Base-by-base conservation (phyloP, 1,284 basidiomycete genomes). In the Singerocomus inundabilis region DNA sequence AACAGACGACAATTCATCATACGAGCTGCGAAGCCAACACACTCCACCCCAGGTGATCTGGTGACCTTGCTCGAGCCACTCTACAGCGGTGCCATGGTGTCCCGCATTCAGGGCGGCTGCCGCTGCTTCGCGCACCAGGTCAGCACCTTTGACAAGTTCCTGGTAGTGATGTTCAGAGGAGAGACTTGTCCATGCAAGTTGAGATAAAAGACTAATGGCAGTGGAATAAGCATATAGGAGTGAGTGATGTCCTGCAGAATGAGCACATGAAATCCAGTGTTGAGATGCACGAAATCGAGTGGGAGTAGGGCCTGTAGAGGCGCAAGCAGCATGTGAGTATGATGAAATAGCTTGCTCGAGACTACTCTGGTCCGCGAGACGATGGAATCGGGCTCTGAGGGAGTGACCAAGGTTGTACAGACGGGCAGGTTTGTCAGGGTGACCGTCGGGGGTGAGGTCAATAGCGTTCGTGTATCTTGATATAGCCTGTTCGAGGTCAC, bases 61-160 rank as follows among this genome's bases (percentile, higher is more conserved):
- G 6, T 50, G 44, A 11, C 51, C 49, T 40, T 52, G 49, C n/a
- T 52, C 51, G 7, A 52, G 52, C 52, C 46, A 55, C 18, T 53
- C 52, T 4, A 55, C 39, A 6, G 51, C 51, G 3, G 24, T 52
- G 30, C 49, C 51, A 4, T 15, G 33, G 3, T 9, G n/a, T 7
- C 52, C 51, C 5, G 7, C n/a, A 8, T 42, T 39, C 21, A 52
- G 30, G 30, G 44, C 45, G 3, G 34, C 30, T 4, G 52, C 44
- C 2, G 52, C 51, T 1, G 45, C 51, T 8, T 49, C 51, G 11
- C 44, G 52, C 9, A 50, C 51, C 1, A 54, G 26, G 12, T 40
- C 28, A 4, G 39, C 31, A 4, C 24, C 43, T 18, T 24, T 7
- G 2, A 34, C 2, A 9, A 55, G 53, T 5, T 38, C 24, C 5